phyloP scores from a whole-genome alignment of 2,329 filamentous ascomycete genomes.

The Fusarium buharicum region DNA sequence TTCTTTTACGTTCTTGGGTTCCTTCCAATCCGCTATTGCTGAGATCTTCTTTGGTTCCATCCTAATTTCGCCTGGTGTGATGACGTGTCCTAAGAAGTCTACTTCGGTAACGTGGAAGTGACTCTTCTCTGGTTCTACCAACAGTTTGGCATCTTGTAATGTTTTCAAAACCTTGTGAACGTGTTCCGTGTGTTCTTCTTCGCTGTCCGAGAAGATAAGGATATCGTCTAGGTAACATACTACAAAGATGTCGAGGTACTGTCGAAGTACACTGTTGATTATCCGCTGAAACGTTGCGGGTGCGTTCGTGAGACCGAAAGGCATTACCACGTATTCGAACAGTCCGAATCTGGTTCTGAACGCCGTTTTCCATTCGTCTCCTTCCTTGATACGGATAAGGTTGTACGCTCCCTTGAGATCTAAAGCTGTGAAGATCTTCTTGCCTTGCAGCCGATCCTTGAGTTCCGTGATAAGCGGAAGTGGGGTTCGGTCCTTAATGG shows the following conservation, averaged over 20 bases:
- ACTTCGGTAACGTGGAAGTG: constrained; percentile 27
- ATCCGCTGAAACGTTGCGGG: constrained; percentile 29
- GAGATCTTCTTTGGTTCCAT: constrained; percentile 32
- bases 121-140: constrained; percentile 30
- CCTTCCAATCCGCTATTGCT: constrained; percentile 4
- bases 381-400: constrained; percentile 43
- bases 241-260: constrained; percentile 35
- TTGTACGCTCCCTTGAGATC: constrained; percentile 46
- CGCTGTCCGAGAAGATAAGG: constrained; percentile 34
- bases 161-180: constrained; percentile 26
- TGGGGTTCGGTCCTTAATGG: constrained; percentile 37
- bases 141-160: constrained; percentile 26
- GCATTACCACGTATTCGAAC: background rate
- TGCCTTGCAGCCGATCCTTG: constrained; percentile 31
- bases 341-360: constrained; percentile 48
- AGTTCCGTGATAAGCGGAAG: constrained; percentile 40
- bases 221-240: constrained; percentile 38
- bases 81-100: constrained; percentile 26
- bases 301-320: background rate
- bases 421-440: constrained; percentile 23
- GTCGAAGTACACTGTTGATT: constrained; percentile 30
- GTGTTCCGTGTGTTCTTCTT: constrained; percentile 33
- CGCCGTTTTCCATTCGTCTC: background rate
- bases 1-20: constrained; percentile 15
- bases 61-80: constrained; percentile 8